Conservation (phyloP, 176 grass and related monocot genomes). For the Pharus latifolius region DNA sequence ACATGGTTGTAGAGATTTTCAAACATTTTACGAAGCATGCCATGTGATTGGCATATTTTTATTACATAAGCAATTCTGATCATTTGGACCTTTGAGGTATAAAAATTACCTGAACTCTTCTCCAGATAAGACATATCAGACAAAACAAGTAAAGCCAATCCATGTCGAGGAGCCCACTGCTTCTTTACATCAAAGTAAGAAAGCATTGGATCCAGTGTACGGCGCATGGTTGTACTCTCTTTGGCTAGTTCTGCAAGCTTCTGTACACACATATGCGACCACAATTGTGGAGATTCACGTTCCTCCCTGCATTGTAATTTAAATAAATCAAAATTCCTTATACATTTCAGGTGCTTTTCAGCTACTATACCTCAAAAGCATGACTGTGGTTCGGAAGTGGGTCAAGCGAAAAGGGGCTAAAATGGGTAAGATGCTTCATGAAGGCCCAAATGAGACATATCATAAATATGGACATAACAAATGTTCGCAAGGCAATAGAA, state of each 20-base stretch:
- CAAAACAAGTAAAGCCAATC: constrained; percentile 75
- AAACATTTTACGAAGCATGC: not conserved
- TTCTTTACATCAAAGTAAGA: constrained; percentile 71
- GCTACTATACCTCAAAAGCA: not conserved
- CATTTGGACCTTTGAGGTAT: not conserved
- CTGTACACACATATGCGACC: constrained; percentile 77
- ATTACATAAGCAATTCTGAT: not conserved
- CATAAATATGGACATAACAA: not conserved
- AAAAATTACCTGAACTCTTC: constrained; percentile 65
- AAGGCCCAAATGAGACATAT: not conserved
- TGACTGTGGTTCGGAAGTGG: not conserved
- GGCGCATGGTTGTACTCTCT: constrained; percentile 87
- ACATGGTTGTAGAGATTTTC: not conserved
- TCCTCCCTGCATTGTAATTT: constrained; percentile 50
- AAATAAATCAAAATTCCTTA: constrained; percentile 1
- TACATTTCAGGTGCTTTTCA: not conserved
- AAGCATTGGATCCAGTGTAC: constrained; percentile 79
- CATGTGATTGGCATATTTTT: not conserved
- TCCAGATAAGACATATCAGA: constrained; percentile 74
- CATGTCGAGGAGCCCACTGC: constrained; percentile 61
- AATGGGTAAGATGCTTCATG: not conserved
- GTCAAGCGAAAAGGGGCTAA: not conserved
- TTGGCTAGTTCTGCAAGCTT: constrained; percentile 86
- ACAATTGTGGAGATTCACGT: constrained; percentile 69
- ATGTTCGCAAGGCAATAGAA: not conserved